Evolutionary conservation across 495 filamentous ascomycete genomes (phyloP).

Genomic region (Penicillium desertorum): DNA sequence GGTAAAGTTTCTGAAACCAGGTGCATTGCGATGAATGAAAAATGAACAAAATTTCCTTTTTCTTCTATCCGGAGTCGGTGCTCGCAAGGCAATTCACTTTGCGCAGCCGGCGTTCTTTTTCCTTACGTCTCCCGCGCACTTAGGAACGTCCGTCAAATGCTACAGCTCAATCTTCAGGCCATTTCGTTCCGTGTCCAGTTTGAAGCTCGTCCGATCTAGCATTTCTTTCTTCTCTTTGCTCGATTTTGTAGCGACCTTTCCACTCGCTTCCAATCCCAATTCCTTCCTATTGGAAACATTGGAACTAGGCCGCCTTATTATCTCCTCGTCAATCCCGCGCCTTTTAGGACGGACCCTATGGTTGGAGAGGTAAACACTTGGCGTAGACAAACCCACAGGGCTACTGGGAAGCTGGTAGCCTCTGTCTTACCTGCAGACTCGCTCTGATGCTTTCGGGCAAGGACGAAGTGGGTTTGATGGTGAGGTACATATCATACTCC

Average conservation of each 20-base stretch:
- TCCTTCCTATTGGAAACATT: not conserved
- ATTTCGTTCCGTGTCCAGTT: not conserved
- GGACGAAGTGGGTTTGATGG: constrained; percentile 52
- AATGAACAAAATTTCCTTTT: constrained; percentile 31
- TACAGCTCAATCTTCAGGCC: constrained; percentile 8
- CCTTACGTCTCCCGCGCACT: constrained; percentile 9
- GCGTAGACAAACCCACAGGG: constrained; percentile 43
- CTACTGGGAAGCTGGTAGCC: constrained; percentile 27
- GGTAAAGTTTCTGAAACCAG: constrained; percentile 31
- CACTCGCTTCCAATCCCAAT: not conserved
- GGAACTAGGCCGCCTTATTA: constrained; percentile 38
- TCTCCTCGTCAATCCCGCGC: constrained; percentile 50
- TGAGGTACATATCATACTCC: constrained; percentile 44
- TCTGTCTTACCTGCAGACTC: constrained; percentile 55
- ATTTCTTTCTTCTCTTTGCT: not conserved
- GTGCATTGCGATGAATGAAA: constrained; percentile 35
- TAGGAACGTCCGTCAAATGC: constrained; percentile 13
- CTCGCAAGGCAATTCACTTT: constrained; percentile 8
- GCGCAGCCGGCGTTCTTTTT: constrained; percentile 10
- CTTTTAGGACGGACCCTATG: constrained; percentile 35
- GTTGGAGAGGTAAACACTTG: constrained; percentile 54
- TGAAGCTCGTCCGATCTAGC: constrained; percentile 2
- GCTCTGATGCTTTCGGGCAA: constrained; percentile 39
- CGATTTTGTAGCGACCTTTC: not conserved
- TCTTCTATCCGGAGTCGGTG: constrained; percentile 16